Evolutionary conservation across 345 rosid species (phyloP).

Genomic region (Euphorbia peplus): DNA sequence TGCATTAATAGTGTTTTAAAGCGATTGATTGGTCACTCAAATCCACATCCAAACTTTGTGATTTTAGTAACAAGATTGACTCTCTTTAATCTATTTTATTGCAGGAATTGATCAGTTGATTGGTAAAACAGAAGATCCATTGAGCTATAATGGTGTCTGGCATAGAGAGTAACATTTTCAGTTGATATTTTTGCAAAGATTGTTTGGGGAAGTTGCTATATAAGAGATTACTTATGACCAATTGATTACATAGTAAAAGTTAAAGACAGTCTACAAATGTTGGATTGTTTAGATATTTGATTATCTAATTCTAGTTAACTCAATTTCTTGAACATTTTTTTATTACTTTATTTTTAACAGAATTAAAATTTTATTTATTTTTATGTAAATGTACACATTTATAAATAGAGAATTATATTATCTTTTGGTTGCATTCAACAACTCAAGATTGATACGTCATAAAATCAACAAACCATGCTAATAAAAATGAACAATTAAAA

Average conservation of each 20-base stretch:
- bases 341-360: too few relatives aligned
- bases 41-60: too few relatives aligned
- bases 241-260: not conserved
- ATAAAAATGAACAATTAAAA: too few relatives aligned
- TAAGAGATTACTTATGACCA: not conserved
- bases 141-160: slow-evolving; percentile 23
- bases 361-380: too few relatives aligned
- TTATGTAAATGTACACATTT: too few relatives aligned
- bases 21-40: too few relatives aligned
- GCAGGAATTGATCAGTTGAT: slow-evolving; percentile 54
- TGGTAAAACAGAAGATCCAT: slow-evolving; percentile 30
- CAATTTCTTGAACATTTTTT: not conserved
- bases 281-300: not conserved
- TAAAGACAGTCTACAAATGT: not conserved
- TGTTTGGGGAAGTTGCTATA: not conserved
- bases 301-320: not conserved
- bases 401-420: too few relatives aligned
- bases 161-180: slow-evolving; percentile 20
- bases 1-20: too few relatives aligned
- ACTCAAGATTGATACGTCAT: too few relatives aligned
- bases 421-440: too few relatives aligned
- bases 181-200: slow-evolving; percentile 14
- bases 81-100: not conserved
- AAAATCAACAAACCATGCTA: too few relatives aligned
- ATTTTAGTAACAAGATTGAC: too few relatives aligned